phyloP scores from a whole-genome alignment of 176 grass and related monocot genomes.

The Chloris gayana region DNA sequence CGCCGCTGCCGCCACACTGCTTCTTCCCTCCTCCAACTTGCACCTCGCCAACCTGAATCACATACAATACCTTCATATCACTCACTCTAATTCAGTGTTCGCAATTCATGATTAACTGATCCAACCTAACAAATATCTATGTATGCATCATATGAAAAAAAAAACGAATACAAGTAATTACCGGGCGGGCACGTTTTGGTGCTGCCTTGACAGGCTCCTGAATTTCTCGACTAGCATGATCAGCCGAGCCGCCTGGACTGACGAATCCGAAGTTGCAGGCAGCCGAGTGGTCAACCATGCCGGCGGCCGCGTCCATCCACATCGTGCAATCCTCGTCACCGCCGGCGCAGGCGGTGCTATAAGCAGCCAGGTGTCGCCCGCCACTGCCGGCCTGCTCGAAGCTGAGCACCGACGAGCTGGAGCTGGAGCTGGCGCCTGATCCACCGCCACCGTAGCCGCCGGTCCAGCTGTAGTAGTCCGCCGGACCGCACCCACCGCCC shows the following conservation, averaged over 20 bases:
- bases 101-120: neutral
- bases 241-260: conserved; percentile 35
- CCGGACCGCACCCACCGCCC: conserved; percentile 11
- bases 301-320: conserved; percentile 62
- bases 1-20: conserved; percentile 52
- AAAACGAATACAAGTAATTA: neutral
- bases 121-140: neutral
- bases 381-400: conserved; percentile 60
- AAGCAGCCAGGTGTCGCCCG: conserved; percentile 7
- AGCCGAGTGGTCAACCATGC: conserved; percentile 45
- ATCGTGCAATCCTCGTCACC: conserved; percentile 60
- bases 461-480: conserved; percentile 45
- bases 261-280: conserved; percentile 44
- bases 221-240: conserved; percentile 1
- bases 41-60: conserved; percentile 48
- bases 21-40: conserved; percentile 61
- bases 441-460: neutral
- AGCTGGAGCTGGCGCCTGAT: conserved; percentile 50
- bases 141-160: neutral
- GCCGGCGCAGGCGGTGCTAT: neutral
- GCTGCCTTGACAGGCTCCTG: conserved; percentile 43
- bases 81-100: neutral
- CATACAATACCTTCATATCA: neutral
- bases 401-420: conserved; percentile 85
- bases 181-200: conserved; percentile 54